Conservation (phyloP, 2,329 filamentous ascomycete genomes). For the Cercospora canescens region DNA sequence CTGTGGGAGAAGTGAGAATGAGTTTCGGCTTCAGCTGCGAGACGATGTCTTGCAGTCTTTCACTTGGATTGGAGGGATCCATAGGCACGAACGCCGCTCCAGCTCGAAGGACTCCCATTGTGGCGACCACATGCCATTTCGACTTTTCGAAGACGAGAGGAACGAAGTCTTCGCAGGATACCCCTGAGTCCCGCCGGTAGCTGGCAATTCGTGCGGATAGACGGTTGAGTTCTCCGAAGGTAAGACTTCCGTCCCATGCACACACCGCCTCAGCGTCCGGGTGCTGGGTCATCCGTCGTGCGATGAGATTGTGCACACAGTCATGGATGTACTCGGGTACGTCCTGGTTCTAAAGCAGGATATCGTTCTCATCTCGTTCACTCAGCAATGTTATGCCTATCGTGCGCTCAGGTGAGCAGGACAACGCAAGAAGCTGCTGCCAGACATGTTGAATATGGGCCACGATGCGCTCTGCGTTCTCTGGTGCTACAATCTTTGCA, state of each 20-base stretch:
- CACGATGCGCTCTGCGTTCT: background rate
- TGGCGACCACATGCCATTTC: slow-evolving; percentile 18
- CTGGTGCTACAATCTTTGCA: background rate
- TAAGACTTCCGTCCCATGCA: background rate
- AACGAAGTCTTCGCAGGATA: background rate
- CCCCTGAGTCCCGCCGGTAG: background rate
- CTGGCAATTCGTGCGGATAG: background rate
- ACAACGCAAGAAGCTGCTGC: background rate
- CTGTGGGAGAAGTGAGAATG: background rate
- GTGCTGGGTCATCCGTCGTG: background rate
- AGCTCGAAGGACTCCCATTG: slow-evolving; percentile 33
- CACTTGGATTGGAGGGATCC: background rate
- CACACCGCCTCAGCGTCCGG: background rate
- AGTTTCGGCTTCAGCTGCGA: background rate
- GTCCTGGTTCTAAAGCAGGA: background rate
- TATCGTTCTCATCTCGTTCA: background rate
- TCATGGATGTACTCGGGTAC: background rate
- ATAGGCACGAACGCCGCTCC: slow-evolving; percentile 23
- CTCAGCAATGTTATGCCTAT: background rate
- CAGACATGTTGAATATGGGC: background rate
- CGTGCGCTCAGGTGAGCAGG: background rate
- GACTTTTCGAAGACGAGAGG: background rate
- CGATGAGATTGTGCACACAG: background rate
- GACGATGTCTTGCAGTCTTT: background rate
- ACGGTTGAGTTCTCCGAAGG: background rate